A percentile compares a stretch with the other conserved stretches of the same genome.
Evolutionary conservation across 2,329 filamentous ascomycete genomes (phyloP).

Genomic region (Colletotrichum aenigma): DNA sequence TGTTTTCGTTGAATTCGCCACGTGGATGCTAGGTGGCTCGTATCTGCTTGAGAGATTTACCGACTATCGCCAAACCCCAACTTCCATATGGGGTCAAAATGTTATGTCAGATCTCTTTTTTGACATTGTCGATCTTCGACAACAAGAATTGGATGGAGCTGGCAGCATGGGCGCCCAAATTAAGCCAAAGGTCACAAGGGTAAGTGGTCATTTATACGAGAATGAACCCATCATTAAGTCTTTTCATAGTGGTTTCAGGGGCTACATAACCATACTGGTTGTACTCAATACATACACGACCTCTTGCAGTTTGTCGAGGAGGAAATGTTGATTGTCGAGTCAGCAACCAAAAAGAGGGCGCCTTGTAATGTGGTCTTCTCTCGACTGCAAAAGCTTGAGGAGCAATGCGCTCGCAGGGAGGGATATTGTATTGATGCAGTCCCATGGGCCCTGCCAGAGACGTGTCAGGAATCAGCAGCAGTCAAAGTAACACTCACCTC

Average conservation of each 20-base stretch:
- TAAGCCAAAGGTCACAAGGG: background rate
- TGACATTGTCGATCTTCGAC: background rate
- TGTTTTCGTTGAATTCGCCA: slow-evolving; percentile 28
- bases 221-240: background rate
- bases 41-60: background rate
- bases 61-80: background rate
- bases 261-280: background rate
- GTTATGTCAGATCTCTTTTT: background rate
- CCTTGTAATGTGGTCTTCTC: background rate
- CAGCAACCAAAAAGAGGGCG: background rate
- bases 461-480: background rate
- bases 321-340: background rate
- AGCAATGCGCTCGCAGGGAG: background rate
- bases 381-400: background rate
- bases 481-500: background rate
- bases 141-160: no score
- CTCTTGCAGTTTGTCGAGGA: background rate
- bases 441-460: background rate
- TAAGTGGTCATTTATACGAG: no score
- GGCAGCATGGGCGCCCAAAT: background rate
- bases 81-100: background rate
- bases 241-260: background rate
- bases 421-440: background rate
- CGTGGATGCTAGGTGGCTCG: slow-evolving; percentile 26
- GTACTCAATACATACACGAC: background rate